Conservation (phyloP, 768 basidiomycete genomes). For the Tricholoma bakamatsutake region DNA sequence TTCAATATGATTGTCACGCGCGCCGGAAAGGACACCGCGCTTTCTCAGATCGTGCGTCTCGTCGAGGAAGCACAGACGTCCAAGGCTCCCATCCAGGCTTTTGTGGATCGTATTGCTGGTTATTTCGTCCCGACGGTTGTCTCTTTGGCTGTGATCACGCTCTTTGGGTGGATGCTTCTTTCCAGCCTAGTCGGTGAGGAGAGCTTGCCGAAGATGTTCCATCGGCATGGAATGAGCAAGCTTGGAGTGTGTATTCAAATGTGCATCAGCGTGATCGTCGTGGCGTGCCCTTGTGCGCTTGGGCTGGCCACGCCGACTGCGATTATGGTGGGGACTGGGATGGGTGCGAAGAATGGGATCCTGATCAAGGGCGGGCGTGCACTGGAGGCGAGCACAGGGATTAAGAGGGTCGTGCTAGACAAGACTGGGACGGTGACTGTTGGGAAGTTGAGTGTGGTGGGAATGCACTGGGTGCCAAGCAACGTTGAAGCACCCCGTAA, state of each 20-base stretch:
- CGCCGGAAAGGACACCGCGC: slow-evolving; percentile 93
- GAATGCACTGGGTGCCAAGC: slow-evolving; percentile 65
- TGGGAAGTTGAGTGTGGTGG: slow-evolving; percentile 84
- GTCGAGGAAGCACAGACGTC: slow-evolving; percentile 98
- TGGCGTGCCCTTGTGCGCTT: slow-evolving; percentile 96
- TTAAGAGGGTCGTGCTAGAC: slow-evolving; percentile 84
- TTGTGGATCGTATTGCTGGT: slow-evolving; percentile 91
- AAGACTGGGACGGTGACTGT: slow-evolving; percentile 97
- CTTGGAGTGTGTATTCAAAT: slow-evolving; percentile 92
- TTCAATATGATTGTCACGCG: slow-evolving; percentile 95
- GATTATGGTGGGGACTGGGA: slow-evolving; percentile 98
- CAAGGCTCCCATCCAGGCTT: slow-evolving; percentile 97
- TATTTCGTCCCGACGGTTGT: slow-evolving; percentile 94
- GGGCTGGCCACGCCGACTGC: slow-evolving; percentile 96
- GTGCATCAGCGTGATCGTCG: slow-evolving; percentile 96
- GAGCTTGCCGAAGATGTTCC: slow-evolving; percentile 79
- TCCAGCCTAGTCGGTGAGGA: slow-evolving; percentile 50
- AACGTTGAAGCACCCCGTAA: slow-evolving; percentile 14
- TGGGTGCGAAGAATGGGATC: slow-evolving; percentile 95
- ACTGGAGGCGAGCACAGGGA: slow-evolving; percentile 80
- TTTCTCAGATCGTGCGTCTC: slow-evolving; percentile 92
- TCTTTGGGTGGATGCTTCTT: slow-evolving; percentile 77
- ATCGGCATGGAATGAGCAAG: slow-evolving; percentile 73
- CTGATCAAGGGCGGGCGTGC: slow-evolving; percentile 97
- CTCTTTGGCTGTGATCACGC: slow-evolving; percentile 73